Evolutionary conservation across 768 basidiomycete species (phyloP).

Genomic region (Tulasnella sp.): DNA sequence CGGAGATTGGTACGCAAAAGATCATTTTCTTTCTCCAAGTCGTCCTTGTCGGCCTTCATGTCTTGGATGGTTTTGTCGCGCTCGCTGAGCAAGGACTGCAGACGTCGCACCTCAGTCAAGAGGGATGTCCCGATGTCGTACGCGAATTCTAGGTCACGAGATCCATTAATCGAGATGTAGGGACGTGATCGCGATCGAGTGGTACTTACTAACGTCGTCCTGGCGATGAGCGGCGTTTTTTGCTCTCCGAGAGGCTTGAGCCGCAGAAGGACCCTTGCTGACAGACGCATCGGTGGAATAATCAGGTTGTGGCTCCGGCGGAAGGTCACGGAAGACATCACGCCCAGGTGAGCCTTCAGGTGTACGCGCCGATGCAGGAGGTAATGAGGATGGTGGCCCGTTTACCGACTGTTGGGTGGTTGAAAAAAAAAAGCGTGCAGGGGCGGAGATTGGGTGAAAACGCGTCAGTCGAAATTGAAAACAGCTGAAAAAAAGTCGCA

Average conservation of each 20-base stretch:
- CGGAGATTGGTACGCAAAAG: slow-evolving; percentile 62
- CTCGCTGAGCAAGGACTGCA: slow-evolving; percentile 85
- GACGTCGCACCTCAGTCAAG: slow-evolving; percentile 80
- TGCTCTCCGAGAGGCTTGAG: slow-evolving; percentile 72
- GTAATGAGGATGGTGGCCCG: not conserved
- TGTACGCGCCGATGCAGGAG: slow-evolving; percentile 5
- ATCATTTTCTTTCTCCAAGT: slow-evolving; percentile 73
- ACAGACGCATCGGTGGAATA: not conserved
- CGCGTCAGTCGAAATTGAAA: not conserved
- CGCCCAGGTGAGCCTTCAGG: not conserved
- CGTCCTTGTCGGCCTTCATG: slow-evolving; percentile 86
- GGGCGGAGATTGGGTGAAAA: not conserved
- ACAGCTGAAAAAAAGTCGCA: not conserved
- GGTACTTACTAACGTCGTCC: slow-evolving; percentile 71
- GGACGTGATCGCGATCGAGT: slow-evolving; percentile 21
- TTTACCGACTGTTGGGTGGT: not conserved
- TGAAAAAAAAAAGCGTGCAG: not conserved
- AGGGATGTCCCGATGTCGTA: slow-evolving; percentile 95
- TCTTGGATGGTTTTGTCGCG: slow-evolving; percentile 88
- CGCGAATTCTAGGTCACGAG: slow-evolving; percentile 66
- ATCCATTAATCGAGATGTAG: not conserved
- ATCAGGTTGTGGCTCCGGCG: slow-evolving; percentile 15
- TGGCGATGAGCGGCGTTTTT: slow-evolving; percentile 88
- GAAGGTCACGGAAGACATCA: not conserved
- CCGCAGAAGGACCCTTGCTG: slow-evolving; percentile 58